Base-by-base conservation (phyloP, 306 rosid genomes). In the Sphenostylis stenocarpa region DNA sequence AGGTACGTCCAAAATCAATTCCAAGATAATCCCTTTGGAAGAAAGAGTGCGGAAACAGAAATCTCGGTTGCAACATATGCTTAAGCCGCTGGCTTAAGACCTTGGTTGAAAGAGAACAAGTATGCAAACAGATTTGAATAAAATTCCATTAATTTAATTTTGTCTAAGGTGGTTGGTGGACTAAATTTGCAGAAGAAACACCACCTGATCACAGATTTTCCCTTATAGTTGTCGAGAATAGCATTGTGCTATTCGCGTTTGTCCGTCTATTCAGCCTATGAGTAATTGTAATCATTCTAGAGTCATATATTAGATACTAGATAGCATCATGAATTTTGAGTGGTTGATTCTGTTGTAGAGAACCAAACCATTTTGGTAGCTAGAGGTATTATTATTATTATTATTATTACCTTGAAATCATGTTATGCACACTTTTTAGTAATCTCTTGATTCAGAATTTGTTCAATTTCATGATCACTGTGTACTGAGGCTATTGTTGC, bases 31-130 rank as follows among this genome's bases (percentile, higher is more conserved):
- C 47, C 57, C 79, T 56, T 77, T 85, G 69, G 92, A 84, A 66
- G 89, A 77, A 31, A 90, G 64, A 70, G 84, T 87, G 31, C 80
- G 71, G 33, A 84, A 84, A 88, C 91, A 88, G 60, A 92, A 86
- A 82, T 79, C 85, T 20, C 88, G 85, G 64, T 48, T 88, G 52
- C 88, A 93, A 64, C 86, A 80, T 52, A 67, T 87, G 53, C 87
- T 84, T 75, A 87, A 83, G 73, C 87, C 86, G 6, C 82, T 79
- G 80, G 61, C 77, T 55, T 70, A 47, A 41, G 19, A 65, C 23
- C 66, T 31, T 62, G 19, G 21, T 70, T 47, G 57, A 52, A 47
- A 8, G 23, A 36, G 67, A 65, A 26, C 21, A 26, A 51, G 41
- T 62, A 51, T 16, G 5, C 24, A 47, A 19, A 66, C 21, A 51